Conservation (phyloP, 2,329 filamentous ascomycete genomes). For the Calcarisporium arbuscula region DNA sequence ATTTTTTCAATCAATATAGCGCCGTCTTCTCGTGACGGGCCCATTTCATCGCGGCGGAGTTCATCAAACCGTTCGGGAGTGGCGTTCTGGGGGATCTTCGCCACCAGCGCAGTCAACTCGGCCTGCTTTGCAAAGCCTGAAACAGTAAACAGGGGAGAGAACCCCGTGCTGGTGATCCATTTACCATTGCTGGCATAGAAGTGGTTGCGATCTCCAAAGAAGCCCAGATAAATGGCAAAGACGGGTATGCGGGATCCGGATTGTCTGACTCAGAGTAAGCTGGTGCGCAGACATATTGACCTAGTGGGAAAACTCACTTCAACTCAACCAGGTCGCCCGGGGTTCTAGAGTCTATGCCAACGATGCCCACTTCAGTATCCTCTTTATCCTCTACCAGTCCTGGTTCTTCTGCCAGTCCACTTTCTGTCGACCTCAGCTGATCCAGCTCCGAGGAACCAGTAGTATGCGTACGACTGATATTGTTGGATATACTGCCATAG, state of each 20-base stretch:
- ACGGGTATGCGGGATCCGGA: slow-evolving; percentile 37
- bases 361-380: slow-evolving; percentile 17
- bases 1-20: slow-evolving; percentile 40
- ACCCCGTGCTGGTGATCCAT: slow-evolving; percentile 36
- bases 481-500: slow-evolving; percentile 22
- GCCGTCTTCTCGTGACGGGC: slow-evolving; percentile 38
- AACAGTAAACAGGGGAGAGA: slow-evolving; percentile 44
- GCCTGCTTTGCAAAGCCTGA: slow-evolving; percentile 35
- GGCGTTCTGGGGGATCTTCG: slow-evolving; percentile 20
- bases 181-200: slow-evolving; percentile 48
- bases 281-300: not conserved
- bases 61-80: slow-evolving; percentile 24
- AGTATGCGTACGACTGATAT: slow-evolving; percentile 24
- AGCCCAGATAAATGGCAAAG: slow-evolving; percentile 48
- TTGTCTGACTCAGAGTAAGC: slow-evolving; percentile 17
- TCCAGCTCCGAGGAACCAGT: slow-evolving; percentile 26
- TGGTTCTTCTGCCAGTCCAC: slow-evolving; percentile 17
- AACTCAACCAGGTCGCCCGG: slow-evolving; percentile 49
- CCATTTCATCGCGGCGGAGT: slow-evolving; percentile 26
- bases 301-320: slow-evolving; percentile 22
- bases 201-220: slow-evolving; percentile 43
- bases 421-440: slow-evolving; percentile 16
- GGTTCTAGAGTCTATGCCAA: slow-evolving; percentile 19
- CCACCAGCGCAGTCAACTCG: slow-evolving; percentile 34
- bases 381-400: slow-evolving; percentile 21